A percentile compares a stretch with the other conserved stretches of the same genome.
Evolutionary conservation across 2,329 filamentous ascomycete genomes (phyloP).

Genomic region (Aspergillus uvarum): DNA sequence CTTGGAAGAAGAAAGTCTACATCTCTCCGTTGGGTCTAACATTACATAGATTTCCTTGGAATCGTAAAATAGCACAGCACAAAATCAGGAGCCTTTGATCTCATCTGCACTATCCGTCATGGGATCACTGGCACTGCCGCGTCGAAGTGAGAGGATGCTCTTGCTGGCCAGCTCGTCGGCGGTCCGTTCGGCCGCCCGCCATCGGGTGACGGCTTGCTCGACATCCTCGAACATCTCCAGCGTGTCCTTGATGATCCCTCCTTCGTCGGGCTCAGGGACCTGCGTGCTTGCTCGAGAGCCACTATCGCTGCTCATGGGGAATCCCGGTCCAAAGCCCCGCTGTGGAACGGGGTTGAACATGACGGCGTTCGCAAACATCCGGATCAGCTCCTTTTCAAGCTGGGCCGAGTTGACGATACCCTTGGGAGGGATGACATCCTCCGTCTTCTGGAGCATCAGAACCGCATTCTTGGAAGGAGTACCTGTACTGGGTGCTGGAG

Average conservation of each 20-base stretch:
- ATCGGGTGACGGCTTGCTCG: conserved; percentile 72
- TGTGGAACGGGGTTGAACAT: conserved; percentile 94
- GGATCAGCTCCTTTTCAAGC: conserved; percentile 86
- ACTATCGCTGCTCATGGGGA: conserved; percentile 51
- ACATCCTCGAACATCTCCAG: conserved; percentile 87
- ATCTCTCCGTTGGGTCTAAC: conserved; percentile 13
- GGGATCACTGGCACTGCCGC: conserved; percentile 39
- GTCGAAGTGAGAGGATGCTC: conserved; percentile 37
- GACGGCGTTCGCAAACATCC: conserved; percentile 97
- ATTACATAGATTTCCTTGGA: conserved; percentile 21
- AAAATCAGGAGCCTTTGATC: conserved; percentile 30
- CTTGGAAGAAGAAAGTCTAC: neutral
- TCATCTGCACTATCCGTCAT: conserved; percentile 40
- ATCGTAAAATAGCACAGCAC: conserved; percentile 18
- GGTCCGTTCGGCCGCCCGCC: conserved; percentile 67
- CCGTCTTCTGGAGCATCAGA: conserved; percentile 55
- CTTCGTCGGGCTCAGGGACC: conserved; percentile 71
- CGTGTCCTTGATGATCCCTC: conserved; percentile 83
- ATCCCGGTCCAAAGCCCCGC: conserved; percentile 65
- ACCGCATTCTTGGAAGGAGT: conserved; percentile 44
- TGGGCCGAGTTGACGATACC: conserved; percentile 92
- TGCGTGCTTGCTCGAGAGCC: conserved; percentile 43
- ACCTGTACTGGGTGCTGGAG: conserved; percentile 33
- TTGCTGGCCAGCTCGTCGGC: conserved; percentile 41
- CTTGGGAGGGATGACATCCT: conserved; percentile 78